A percentile compares a stretch with the other conserved stretches of the same genome.
Conservation (phyloP, 257 asterid genomes). For the Linaria vulgaris region DNA sequence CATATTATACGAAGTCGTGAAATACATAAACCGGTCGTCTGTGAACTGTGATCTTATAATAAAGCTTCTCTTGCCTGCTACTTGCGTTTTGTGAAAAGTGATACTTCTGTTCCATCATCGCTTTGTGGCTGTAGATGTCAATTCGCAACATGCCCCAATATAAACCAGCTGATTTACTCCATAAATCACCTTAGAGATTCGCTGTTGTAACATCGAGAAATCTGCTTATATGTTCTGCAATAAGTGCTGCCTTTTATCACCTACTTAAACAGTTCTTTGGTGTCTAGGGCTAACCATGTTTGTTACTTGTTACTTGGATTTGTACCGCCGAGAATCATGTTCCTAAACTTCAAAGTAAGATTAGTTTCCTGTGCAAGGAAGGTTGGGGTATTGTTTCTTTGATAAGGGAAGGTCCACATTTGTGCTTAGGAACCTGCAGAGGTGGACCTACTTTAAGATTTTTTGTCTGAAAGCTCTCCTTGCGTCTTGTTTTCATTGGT, state of each 20-base stretch:
- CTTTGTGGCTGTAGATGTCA: background rate
- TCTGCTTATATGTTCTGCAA: background rate
- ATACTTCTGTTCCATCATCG: background rate
- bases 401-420: no score
- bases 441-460: no score
- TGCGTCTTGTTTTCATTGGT: no score
- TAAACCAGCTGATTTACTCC: background rate
- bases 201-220: background rate
- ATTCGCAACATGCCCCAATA: background rate
- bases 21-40: background rate
- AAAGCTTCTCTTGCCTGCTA: constrained; percentile 4
- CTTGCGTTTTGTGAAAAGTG: background rate
- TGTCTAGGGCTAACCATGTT: no score
- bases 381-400: no score
- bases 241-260: background rate
- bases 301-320: no score
- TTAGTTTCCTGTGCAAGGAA: no score
- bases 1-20: background rate
- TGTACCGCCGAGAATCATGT: no score
- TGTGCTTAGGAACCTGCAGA: no score
- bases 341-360: no score
- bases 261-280: no score
- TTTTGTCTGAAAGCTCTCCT: no score
- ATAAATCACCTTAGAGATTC: background rate
- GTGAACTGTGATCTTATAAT: background rate